Percentiles rank a stretch among this genome's conserved stretches.
These are phyloP conservation scores for Parasitella parasitica DNA, from an alignment of 371 early-diverging fungal genomes.

Conservation along the genomic window DNA sequence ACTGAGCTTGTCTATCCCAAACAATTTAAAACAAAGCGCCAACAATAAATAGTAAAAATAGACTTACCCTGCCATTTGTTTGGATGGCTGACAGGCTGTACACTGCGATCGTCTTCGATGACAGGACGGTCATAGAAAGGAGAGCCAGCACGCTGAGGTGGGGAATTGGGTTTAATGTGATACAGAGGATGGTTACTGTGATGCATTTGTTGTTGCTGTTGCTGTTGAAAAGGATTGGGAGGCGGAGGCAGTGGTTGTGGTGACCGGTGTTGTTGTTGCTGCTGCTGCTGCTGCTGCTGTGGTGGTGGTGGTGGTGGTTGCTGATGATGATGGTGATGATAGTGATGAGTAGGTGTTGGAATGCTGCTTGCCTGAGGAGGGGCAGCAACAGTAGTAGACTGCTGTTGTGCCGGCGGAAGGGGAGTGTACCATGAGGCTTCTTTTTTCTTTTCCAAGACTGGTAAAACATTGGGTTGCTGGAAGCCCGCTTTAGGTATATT, in stretches of 20 bases:
- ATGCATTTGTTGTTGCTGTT: neutral
- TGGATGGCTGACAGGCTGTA: neutral
- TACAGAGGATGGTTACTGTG: neutral
- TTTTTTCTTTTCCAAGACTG: neutral
- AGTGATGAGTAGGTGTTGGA: neutral
- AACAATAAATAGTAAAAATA: neutral
- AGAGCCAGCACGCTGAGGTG: neutral
- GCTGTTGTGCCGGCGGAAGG: neutral
- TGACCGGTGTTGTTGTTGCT: neutral
- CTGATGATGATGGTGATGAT: neutral
- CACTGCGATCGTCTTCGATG: neutral
- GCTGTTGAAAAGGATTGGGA: neutral
- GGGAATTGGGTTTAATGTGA: neutral
- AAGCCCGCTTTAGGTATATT: constrained; percentile 3
- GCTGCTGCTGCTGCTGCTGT: too few species aligned
- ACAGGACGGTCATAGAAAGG: neutral
- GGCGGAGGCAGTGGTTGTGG: constrained; percentile 1
- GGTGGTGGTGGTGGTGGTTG: constrained; percentile 1
- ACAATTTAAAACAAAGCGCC: neutral
- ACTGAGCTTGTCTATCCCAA: neutral
- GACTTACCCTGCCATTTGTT: neutral
- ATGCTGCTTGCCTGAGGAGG: neutral
- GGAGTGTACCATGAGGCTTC: constrained; percentile 1
- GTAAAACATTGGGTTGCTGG: neutral
- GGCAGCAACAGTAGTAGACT: neutral